Conservation (phyloP, 805 yeast genomes). For the Suhomyces faveliae region DNA sequence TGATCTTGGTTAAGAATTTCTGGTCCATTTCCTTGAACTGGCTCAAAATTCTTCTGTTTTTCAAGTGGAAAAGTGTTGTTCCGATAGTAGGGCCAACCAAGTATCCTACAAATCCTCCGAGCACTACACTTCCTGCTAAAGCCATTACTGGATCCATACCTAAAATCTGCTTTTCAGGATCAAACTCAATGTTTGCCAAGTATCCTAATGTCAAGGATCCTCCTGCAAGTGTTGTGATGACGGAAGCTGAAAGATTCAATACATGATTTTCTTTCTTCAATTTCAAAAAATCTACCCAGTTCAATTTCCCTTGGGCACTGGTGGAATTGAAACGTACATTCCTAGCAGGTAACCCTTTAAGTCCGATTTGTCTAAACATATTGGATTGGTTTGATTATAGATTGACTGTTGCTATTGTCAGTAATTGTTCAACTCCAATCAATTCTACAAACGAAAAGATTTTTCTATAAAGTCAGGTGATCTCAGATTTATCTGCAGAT, state of each 20-base stretch:
- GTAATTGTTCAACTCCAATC: neutral
- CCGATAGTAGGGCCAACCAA: conserved; percentile 81
- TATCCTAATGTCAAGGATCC: conserved; percentile 69
- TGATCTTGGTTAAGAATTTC: conserved; percentile 70
- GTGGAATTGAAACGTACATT: conserved; percentile 23
- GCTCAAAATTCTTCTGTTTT: conserved; percentile 45
- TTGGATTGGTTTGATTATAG: neutral
- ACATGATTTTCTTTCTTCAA: conserved; percentile 75
- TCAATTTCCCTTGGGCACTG: conserved; percentile 26
- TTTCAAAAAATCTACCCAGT: conserved; percentile 79
- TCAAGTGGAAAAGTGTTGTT: conserved; percentile 59
- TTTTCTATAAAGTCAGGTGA: conserved; percentile 2
- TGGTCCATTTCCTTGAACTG: conserved; percentile 63
- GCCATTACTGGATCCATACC: conserved; percentile 91
- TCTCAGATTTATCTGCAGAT: neutral
- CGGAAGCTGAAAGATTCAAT: conserved; percentile 65
- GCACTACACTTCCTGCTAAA: conserved; percentile 67
- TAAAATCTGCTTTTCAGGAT: conserved; percentile 78
- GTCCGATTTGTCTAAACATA: conserved; percentile 4
- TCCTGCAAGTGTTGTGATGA: conserved; percentile 64
- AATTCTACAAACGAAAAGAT: neutral
- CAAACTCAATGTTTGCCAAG: conserved; percentile 79
- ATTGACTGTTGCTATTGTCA: neutral
- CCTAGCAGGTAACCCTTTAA: conserved; percentile 1
- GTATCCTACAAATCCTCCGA: conserved; percentile 76